These are phyloP conservation scores for Podaxis carcinomalis DNA, from an alignment of 768 basidiomycete genomes.

Conservation along the genomic window DNA sequence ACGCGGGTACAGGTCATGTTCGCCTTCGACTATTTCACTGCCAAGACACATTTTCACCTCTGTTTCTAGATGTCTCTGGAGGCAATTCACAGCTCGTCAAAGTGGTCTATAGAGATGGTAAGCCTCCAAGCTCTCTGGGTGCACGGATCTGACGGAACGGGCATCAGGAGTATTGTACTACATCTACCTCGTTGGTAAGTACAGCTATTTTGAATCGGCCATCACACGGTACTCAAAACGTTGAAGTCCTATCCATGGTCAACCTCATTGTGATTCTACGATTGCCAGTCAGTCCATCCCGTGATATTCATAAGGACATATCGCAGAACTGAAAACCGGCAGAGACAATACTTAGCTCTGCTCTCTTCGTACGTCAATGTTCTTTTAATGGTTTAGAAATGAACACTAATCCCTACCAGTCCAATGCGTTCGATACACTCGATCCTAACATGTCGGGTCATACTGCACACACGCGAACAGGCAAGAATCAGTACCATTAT, in stretches of 20 bases:
- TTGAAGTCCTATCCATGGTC: neutral
- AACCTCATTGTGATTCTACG: neutral
- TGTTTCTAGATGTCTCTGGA: neutral
- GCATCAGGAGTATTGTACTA: neutral
- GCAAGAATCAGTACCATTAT: neutral
- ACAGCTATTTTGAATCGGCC: neutral
- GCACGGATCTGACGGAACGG: neutral
- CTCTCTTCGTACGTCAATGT: neutral
- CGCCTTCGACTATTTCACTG: neutral
- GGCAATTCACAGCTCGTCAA: constrained; percentile 5
- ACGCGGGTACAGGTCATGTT: neutral
- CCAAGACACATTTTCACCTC: neutral
- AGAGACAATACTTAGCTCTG: neutral
- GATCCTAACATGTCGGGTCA: constrained; percentile 1
- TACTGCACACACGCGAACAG: constrained; percentile 4
- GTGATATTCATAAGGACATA: neutral
- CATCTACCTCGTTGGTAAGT: constrained; percentile 7
- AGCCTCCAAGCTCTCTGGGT: neutral
- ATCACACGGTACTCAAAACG: neutral
- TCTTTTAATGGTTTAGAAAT: neutral
- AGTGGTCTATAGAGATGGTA: constrained; percentile 8
- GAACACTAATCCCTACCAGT: neutral
- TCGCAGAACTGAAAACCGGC: neutral
- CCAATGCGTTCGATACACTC: constrained; percentile 8
- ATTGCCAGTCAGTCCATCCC: neutral